Evolutionary conservation across 1,139 yeast genomes (phyloP).

Genomic region (Zygosaccharomyces sapae): DNA sequence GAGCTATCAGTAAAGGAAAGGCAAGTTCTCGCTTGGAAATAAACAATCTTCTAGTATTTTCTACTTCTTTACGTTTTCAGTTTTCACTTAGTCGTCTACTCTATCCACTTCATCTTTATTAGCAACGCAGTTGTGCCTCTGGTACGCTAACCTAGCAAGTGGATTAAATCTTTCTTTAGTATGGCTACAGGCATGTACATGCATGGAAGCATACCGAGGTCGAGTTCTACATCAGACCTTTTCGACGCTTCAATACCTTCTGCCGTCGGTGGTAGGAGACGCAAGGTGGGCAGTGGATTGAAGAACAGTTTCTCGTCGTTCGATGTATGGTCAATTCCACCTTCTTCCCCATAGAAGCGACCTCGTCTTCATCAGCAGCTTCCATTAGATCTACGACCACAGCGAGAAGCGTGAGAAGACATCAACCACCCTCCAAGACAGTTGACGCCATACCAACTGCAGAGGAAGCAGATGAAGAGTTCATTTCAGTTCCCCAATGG

Average conservation of each 20-base stretch:
- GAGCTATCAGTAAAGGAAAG: neutral
- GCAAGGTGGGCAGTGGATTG: conserved; percentile 5
- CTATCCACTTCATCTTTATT: neutral
- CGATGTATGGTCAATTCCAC: conserved; percentile 1
- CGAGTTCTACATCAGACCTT: conserved; percentile 23
- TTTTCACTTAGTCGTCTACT: neutral
- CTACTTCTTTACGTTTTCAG: neutral
- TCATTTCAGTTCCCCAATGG: conserved; percentile 35
- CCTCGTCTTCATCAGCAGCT: neutral
- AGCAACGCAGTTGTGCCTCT: too few relatives aligned
- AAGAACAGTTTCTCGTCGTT: conserved; percentile 1
- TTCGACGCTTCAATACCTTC: conserved; percentile 16
- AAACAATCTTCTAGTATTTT: neutral
- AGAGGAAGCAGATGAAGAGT: conserved; percentile 29
- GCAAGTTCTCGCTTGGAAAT: conserved; percentile 1
- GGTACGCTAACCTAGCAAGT: too few relatives aligned
- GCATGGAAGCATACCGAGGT: conserved; percentile 18
- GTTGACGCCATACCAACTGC: conserved; percentile 30
- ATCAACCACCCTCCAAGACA: neutral
- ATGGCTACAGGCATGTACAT: conserved; percentile 2
- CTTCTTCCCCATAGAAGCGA: neutral
- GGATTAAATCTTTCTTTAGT: too few relatives aligned
- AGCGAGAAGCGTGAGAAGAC: neutral
- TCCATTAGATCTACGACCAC: neutral
- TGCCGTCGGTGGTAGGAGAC: conserved; percentile 7